These are phyloP conservation scores for Lepidium africanum DNA, from an alignment of 345 rosid species.

Conservation along the genomic window DNA sequence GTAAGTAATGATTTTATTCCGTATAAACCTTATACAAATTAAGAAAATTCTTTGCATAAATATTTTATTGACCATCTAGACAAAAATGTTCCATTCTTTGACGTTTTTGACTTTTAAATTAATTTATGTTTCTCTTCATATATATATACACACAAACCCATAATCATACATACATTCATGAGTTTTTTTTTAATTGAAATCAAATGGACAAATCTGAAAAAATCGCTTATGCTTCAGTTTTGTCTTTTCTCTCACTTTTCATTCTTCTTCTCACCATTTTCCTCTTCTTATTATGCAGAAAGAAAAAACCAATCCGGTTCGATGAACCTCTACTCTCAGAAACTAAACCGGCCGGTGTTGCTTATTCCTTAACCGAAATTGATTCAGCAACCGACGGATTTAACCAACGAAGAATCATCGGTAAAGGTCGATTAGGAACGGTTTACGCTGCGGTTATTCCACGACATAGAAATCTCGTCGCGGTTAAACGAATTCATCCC, in stretches of 20 bases:
- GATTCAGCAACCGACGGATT: constrained; percentile 74
- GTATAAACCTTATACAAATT: too few relatives aligned
- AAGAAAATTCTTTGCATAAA: neutral
- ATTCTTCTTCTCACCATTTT: constrained; percentile 37
- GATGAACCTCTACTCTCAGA: constrained; percentile 33
- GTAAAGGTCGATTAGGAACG: constrained; percentile 55
- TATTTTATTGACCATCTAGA: constrained; percentile 19
- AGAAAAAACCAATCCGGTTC: constrained; percentile 39
- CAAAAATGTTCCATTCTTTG: neutral
- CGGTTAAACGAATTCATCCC: constrained; percentile 72
- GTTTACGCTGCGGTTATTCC: constrained; percentile 52
- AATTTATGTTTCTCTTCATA: neutral
- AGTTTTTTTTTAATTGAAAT: neutral
- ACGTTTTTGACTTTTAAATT: neutral
- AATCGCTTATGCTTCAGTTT: constrained; percentile 40
- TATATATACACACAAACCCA: constrained; percentile 8
- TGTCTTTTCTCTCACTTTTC: constrained; percentile 42
- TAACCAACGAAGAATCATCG: constrained; percentile 46
- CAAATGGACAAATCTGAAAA: constrained; percentile 35
- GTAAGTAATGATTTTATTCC: too few relatives aligned
- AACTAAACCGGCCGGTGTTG: constrained; percentile 26
- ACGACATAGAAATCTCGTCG: constrained; percentile 36
- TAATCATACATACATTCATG: neutral
- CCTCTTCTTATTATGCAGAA: constrained; percentile 46
- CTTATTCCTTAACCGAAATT: constrained; percentile 50